phyloP scores from a whole-genome alignment of 2,329 filamentous ascomycete species.

The Fusarium liriodendri region DNA sequence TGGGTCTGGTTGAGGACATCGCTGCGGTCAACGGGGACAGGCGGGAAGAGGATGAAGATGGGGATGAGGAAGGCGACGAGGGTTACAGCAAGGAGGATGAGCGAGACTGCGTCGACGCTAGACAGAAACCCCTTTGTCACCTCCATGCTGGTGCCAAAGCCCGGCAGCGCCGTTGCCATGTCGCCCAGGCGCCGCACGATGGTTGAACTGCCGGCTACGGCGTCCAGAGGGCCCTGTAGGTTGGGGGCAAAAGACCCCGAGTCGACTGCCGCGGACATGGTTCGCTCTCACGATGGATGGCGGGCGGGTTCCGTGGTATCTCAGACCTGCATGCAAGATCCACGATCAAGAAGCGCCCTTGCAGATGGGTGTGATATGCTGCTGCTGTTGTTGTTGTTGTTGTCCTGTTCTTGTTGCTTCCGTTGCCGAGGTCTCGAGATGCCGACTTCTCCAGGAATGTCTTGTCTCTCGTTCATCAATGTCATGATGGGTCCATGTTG shows the following conservation, averaged over 20 bases:
- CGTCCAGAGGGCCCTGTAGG: constrained; percentile 30
- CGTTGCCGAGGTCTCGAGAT: not conserved
- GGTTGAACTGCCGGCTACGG: constrained; percentile 26
- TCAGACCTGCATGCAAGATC: constrained; percentile 4
- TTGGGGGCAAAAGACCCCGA: constrained; percentile 15
- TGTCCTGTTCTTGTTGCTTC: not conserved
- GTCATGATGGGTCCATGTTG: not conserved
- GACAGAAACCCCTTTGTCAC: constrained; percentile 33
- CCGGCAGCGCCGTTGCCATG: constrained; percentile 36
- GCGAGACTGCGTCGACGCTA: constrained; percentile 45
- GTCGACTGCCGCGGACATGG: constrained; percentile 31
- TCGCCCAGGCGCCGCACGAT: constrained; percentile 30
- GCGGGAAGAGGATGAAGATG: constrained; percentile 65
- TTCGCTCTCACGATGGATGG: not conserved
- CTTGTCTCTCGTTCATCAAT: not conserved
- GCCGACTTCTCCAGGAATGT: not conserved
- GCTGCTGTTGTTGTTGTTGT: not conserved
- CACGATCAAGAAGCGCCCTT: not conserved
- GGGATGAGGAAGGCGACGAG: constrained; percentile 64
- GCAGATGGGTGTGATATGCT: not conserved
- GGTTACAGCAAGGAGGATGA: constrained; percentile 57
- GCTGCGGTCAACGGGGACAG: constrained; percentile 62
- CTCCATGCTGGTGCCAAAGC: constrained; percentile 25
- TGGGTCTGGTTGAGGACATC: constrained; percentile 68
- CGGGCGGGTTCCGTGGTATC: constrained; percentile 4